Base-by-base conservation (phyloP, 768 basidiomycete genomes). In the Rhizopogon vulgaris region DNA sequence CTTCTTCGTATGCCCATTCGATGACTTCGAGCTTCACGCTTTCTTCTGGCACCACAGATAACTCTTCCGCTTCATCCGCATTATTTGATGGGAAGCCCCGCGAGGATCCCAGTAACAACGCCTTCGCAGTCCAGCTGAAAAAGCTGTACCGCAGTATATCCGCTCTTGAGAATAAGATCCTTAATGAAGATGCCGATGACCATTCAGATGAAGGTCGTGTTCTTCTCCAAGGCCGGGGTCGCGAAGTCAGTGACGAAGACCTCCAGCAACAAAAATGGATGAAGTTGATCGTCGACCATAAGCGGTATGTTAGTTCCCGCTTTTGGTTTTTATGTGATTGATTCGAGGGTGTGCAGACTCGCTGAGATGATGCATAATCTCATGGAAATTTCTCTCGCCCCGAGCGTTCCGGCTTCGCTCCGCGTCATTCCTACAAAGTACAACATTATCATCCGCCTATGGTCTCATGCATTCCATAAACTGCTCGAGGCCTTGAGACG, bases 371-470 rank as follows among this genome's bases (percentile, higher is more conserved):
- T 95, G 59, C 92, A 94, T 68, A 85, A 89, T 54, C 80, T 99
- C 25, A 79, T 99, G 49, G 78, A 83, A 37, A 82, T 95, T 1
- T 90, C 93, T 0, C 79, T 91, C 37, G 85, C 94, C 2, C 91
- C 94, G 1, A 82, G 82, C 9, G 85, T 95, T 0, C 95, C 96
- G 0, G 84, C 89, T 0, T 94, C 93, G 0, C 72, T 97, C 1
- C 87, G 93, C 41, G 84, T 86, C 52, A 89, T 98, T 45, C 92
- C 95, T 0, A 83, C 80, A 37, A 94, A 94, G 61, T 98, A 97
- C 74, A 96, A 96, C 69, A 94, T 98, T 60, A 90, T 95, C 54
- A 84, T 85, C 38, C 83, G 95, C 9, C 77, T 98, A 0, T 98
- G 96, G 96, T 86, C 88, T 0, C 85, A 85, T 48, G 90, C 80